Evolutionary conservation across 257 asterid genomes (phyloP).

Genomic region (Solanum gracilifrons): DNA sequence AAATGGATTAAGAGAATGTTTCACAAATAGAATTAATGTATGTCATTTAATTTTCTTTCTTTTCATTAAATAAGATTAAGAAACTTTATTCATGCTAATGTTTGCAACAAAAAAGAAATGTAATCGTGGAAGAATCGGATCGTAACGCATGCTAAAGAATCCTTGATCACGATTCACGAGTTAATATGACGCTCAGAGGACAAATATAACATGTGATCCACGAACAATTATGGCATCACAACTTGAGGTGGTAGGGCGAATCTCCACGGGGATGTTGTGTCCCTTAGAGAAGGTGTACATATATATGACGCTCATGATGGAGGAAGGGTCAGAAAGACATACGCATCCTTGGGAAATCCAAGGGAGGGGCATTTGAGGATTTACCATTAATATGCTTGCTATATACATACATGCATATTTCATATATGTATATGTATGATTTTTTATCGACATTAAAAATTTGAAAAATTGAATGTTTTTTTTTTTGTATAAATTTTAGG

Average conservation of each 20-base stretch:
- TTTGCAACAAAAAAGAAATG: not conserved
- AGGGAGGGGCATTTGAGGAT: not conserved
- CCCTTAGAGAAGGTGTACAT: not conserved
- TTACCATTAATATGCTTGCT: not conserved
- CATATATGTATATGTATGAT: not conserved
- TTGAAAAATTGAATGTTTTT: not conserved
- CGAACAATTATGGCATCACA: not conserved
- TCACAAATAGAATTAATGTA: not conserved
- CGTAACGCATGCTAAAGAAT: not conserved
- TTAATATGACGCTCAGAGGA: not conserved
- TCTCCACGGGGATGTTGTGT: not conserved
- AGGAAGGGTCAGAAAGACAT: not conserved
- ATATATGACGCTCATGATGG: not conserved
- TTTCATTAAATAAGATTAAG: not conserved
- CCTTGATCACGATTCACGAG: not conserved
- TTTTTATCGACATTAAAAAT: not conserved
- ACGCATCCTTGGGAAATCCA: no score
- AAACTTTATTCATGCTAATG: not conserved
- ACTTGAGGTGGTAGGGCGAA: not conserved
- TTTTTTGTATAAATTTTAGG: not conserved
- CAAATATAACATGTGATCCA: not conserved
- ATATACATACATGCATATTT: not conserved
- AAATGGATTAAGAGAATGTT: not conserved
- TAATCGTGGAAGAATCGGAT: not conserved
- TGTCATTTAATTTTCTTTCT: not conserved